phyloP scores from a whole-genome alignment of 2,329 filamentous ascomycete species.

The Sporothrix brasiliensis region DNA sequence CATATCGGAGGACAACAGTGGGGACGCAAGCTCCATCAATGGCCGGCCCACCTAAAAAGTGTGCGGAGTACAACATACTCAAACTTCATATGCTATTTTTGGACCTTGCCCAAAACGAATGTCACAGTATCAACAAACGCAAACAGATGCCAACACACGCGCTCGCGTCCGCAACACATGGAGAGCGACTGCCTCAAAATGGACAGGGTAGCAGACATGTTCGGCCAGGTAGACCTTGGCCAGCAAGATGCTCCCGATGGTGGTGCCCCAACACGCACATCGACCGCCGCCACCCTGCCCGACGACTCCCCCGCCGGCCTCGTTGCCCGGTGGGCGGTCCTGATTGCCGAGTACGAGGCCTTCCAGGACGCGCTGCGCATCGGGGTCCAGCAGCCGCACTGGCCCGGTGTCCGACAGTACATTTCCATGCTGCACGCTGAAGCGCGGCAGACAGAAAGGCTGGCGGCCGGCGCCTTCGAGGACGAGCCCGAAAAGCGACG shows the following conservation, averaged over 20 bases:
- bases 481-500: background rate
- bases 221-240: background rate
- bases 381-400: slow-evolving; percentile 30
- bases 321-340: slow-evolving; percentile 29
- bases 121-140: background rate
- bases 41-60: background rate
- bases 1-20: too few relatives aligned
- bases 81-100: background rate
- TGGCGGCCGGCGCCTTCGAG: background rate
- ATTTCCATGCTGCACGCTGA: slow-evolving; percentile 32
- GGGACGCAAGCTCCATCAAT: background rate
- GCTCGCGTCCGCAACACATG: background rate
- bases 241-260: background rate
- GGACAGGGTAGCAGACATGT: background rate
- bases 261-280: background rate
- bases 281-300: background rate
- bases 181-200: background rate
- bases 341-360: slow-evolving; percentile 34
- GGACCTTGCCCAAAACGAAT: background rate
- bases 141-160: background rate
- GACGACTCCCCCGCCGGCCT: slow-evolving; percentile 11
- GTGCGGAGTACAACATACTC: background rate
- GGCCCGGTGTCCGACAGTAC: slow-evolving; percentile 35
- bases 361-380: slow-evolving; percentile 31
- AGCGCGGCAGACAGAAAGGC: slow-evolving; percentile 19